Base-by-base conservation (phyloP, 345 rosid species). In the Aquilaria sinensis region DNA sequence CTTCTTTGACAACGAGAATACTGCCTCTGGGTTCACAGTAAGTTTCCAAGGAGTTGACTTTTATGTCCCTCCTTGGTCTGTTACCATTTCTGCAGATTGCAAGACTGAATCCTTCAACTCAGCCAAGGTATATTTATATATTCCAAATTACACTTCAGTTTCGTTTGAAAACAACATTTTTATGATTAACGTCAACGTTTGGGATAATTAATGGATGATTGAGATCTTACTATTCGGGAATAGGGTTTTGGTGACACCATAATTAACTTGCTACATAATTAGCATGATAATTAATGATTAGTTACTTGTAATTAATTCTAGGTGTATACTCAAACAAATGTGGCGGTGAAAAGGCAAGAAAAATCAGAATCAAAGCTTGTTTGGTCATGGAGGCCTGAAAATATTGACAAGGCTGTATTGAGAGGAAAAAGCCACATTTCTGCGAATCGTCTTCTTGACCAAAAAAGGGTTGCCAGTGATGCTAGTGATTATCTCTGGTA, bases 361-460 rank as follows among this genome's bases (percentile, higher is more conserved):
- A 37, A 65, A 23, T 60, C 76, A 56, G 74, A 81, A 2, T 29
- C 47, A 53, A 66, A 73, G 33, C 70, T 83, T 2, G 60, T 70
- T 51, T 85, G 92, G 95, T 52, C 47, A 1, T 88, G 93, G 96
- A 84, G 79, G 58, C 87, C 90, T 0, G 90, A 90, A 67, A 32
- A 12, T 0, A 57, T 70, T 12, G 71, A 65, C 1, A 58, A 68
- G 32, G 14, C 75, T 6, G 61, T 74, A 12, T 45, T 68, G 12
- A 56, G 50, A 68, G 74, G 87, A 37, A 77, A 66, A 9, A 82
- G 86, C 41, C 52, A 66, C 10, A 61, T 72, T 51, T 45, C 75
- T 2, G 48, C 69, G 0, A 63, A 68, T 46, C 56, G 62, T 34
- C 62, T 86, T 30, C 12, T 83, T 10, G 97, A 90, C 63, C 92